phyloP scores from a whole-genome alignment of 1,284 basidiomycete species.

The Cryptococcus sp. region DNA sequence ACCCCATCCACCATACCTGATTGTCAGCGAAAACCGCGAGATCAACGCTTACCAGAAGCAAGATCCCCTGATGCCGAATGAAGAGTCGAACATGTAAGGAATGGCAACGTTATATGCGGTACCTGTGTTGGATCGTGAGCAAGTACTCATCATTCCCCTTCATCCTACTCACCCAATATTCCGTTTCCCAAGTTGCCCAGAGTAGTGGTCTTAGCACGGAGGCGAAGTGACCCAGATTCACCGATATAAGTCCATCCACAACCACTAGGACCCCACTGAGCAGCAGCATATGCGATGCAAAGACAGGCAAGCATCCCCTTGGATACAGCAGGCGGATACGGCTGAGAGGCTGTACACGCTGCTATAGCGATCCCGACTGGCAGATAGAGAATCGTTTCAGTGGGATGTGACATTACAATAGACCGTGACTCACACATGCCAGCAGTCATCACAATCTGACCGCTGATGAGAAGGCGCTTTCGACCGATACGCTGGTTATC shows the following conservation, averaged over 20 bases:
- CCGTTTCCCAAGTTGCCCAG: neutral
- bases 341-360: too few species aligned
- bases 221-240: neutral
- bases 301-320: neutral
- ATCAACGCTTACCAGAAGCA: too few species aligned
- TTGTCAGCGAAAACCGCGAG: too few species aligned
- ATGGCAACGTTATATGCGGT: too few species aligned
- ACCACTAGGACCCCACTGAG: neutral
- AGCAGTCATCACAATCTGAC: neutral
- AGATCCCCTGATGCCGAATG: neutral
- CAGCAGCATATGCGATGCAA: neutral
- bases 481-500: neutral
- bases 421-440: neutral
- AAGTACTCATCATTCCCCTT: too few species aligned
- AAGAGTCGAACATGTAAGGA: neutral
- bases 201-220: neutral
- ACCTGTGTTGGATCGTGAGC: too few species aligned
- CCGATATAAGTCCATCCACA: neutral
- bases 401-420: too few species aligned
- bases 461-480: neutral
- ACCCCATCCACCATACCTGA: slow-evolving; percentile 1
- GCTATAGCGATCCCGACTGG: too few species aligned
- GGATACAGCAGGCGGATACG: too few species aligned
- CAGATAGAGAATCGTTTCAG: too few species aligned
- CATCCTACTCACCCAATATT: neutral